Percentiles rank a stretch among this genome's conserved stretches.
These are phyloP conservation scores for Collybia nuda DNA, from an alignment of 768 basidiomycete genomes.

Conservation along the genomic window DNA sequence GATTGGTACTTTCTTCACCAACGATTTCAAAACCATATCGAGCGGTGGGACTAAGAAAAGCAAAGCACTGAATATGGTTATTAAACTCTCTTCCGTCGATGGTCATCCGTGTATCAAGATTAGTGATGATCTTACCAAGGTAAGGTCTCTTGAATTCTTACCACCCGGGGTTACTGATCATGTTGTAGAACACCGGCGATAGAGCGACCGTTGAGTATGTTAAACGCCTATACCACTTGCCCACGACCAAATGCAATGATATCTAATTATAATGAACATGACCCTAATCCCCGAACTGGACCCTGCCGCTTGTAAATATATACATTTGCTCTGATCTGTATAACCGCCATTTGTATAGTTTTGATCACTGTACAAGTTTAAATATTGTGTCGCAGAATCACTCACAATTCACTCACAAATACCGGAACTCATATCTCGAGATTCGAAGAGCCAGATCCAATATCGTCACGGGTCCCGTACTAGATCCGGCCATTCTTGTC, in stretches of 20 bases:
- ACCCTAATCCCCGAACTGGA: neutral
- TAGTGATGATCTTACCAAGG: constrained; percentile 89
- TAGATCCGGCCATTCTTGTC: no score
- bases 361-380: no score
- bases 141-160: constrained; percentile 15
- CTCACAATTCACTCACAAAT: no score
- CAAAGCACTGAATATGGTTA: constrained; percentile 91
- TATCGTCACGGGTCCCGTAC: no score
- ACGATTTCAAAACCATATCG: constrained; percentile 68
- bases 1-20: constrained; percentile 90
- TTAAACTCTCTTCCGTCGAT: constrained; percentile 81
- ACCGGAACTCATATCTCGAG: no score
- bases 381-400: no score
- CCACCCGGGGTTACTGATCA: neutral
- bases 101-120: constrained; percentile 85
- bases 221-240: constrained; percentile 50
- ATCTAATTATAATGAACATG: no score
- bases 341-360: no score
- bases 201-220: constrained; percentile 54
- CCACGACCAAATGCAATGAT: neutral
- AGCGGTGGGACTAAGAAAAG: constrained; percentile 54
- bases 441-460: no score
- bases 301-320: neutral
- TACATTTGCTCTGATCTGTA: no score
- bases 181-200: constrained; percentile 66